These are phyloP conservation scores for Aureobasidium vineae DNA, from an alignment of 2,329 filamentous ascomycete species.

Conservation along the genomic window DNA sequence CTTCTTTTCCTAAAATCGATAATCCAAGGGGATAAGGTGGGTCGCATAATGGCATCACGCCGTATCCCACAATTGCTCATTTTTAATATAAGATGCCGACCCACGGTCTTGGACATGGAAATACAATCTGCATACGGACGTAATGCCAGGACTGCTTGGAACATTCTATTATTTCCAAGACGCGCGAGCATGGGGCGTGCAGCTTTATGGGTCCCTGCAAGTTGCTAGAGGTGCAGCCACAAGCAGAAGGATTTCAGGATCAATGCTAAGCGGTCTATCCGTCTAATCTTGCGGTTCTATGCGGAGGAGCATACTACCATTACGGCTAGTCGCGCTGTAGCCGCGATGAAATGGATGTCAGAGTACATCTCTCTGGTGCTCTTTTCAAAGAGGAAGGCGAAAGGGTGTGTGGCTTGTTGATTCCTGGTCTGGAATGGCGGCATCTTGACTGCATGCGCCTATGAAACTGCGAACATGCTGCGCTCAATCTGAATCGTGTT, in stretches of 20 bases:
- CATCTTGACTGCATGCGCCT: not conserved
- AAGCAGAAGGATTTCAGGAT: conserved; percentile 10
- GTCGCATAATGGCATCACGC: conserved; percentile 1
- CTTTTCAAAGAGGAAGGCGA: not conserved
- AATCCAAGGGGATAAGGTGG: conserved; percentile 13
- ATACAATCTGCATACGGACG: conserved; percentile 17
- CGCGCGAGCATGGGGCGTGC: conserved; percentile 1
- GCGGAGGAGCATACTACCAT: not conserved
- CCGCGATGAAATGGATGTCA: not conserved
- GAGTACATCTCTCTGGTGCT: not conserved
- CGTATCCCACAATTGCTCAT: conserved; percentile 5
- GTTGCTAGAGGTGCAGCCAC: conserved; percentile 3
- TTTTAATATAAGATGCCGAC: conserved; percentile 28
- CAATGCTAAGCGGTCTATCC: not conserved
- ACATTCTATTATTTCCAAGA: conserved; percentile 9
- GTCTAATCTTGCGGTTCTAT: not conserved
- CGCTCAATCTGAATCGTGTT: not conserved
- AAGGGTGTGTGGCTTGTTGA: not conserved
- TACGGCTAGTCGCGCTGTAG: conserved; percentile 1
- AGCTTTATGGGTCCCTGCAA: not conserved
- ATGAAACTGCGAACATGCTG: not conserved
- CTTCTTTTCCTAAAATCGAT: not conserved
- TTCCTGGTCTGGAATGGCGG: not conserved
- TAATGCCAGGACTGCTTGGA: conserved; percentile 3
- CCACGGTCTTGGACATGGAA: conserved; percentile 19